Percentiles rank a stretch among this genome's conserved stretches.
Evolutionary conservation across 768 basidiomycete species (phyloP).

Genomic region (Boletus pseudo-olivaceus): DNA sequence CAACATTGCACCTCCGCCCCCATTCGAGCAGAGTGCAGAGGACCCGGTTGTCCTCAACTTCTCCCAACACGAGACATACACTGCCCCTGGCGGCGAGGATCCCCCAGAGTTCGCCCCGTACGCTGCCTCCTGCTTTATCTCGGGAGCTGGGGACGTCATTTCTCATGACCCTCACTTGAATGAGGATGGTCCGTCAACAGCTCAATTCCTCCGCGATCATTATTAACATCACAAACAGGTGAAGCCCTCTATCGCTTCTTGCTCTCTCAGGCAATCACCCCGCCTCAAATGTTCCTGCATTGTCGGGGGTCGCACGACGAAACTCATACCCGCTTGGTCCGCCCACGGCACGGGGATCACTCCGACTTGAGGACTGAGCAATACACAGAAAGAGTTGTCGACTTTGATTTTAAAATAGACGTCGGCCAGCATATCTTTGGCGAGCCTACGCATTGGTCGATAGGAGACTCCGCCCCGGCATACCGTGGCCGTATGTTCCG

Average conservation of each 20-base stretch:
- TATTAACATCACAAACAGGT: conserved; percentile 36
- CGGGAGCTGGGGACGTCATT: conserved; percentile 47
- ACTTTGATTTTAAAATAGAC: conserved; percentile 70
- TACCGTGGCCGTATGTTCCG: conserved; percentile 61
- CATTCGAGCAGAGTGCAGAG: conserved; percentile 27
- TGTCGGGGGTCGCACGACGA: conserved; percentile 58
- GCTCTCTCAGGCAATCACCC: conserved; percentile 47
- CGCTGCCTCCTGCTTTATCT: conserved; percentile 55
- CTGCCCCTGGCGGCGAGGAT: conserved; percentile 37
- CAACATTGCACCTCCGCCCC: conserved; percentile 13
- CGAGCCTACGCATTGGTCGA: conserved; percentile 52
- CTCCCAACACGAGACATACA: conserved; percentile 16
- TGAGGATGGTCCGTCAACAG: conserved; percentile 46
- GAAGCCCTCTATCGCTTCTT: conserved; percentile 75
- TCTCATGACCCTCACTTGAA: conserved; percentile 73
- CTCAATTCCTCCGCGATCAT: background rate
- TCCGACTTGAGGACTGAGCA: conserved; percentile 39
- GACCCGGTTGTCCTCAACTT: conserved; percentile 26
- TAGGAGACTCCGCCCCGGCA: conserved; percentile 59
- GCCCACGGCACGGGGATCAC: conserved; percentile 33
- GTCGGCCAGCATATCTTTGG: conserved; percentile 41
- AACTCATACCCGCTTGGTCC: conserved; percentile 45
- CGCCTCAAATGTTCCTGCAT: conserved; percentile 45
- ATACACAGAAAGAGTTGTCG: conserved; percentile 57
- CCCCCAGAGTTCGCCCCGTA: conserved; percentile 66